Conservation (phyloP, 2,329 filamentous ascomycete genomes). For the Colletotrichum acutatum region DNA sequence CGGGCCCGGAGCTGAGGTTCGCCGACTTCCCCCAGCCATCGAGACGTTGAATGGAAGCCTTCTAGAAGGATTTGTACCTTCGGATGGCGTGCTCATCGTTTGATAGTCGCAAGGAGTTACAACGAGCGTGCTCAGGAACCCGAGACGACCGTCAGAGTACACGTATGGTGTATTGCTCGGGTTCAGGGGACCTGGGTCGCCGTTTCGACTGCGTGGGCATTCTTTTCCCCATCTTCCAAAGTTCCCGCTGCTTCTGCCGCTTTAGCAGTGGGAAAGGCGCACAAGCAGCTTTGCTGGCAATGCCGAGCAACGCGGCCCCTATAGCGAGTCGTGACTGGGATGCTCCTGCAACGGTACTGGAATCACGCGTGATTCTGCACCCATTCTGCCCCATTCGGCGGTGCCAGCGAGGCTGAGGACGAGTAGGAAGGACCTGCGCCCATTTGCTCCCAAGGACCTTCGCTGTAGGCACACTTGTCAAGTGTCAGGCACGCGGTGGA, state of each 20-base stretch:
- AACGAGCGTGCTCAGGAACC: background rate
- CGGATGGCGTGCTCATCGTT: conserved; percentile 17
- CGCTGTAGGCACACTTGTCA: conserved; percentile 11
- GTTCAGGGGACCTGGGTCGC: background rate
- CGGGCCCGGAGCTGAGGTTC: conserved; percentile 22
- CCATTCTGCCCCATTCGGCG: background rate
- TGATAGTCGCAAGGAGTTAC: conserved; percentile 12
- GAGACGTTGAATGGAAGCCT: conserved; percentile 14
- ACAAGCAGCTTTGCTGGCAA: background rate
- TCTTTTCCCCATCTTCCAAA: background rate
- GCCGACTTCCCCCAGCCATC: background rate
- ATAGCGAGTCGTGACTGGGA: background rate
- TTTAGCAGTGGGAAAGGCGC: conserved; percentile 5
- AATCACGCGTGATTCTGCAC: background rate
- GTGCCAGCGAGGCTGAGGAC: conserved; percentile 1
- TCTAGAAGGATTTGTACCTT: conserved; percentile 27
- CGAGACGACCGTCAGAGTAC: conserved; percentile 8
- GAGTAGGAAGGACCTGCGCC: background rate
- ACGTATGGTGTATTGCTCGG: background rate
- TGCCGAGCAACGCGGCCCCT: background rate
- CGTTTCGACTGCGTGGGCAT: conserved; percentile 10
- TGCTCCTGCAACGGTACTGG: conserved; percentile 3
- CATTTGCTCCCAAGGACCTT: background rate
- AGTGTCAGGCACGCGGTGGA: background rate
- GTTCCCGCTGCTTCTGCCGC: background rate